Conservation (phyloP, 441 rosid genomes). For the Pelargonium cotyledonis region DNA sequence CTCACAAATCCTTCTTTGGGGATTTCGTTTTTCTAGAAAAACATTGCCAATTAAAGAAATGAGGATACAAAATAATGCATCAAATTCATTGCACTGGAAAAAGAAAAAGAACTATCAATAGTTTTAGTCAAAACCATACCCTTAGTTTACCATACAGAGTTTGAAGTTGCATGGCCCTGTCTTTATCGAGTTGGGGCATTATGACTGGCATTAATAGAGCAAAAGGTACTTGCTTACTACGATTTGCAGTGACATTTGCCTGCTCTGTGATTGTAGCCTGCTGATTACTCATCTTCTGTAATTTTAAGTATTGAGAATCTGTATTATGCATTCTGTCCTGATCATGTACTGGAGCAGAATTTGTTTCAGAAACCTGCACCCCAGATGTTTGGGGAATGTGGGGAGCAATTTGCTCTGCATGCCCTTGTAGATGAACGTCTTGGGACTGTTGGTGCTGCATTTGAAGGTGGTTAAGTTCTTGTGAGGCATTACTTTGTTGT, state of each 20-base stretch:
- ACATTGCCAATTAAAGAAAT: slow-evolving; percentile 20
- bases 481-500: slow-evolving; percentile 32
- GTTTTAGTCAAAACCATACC: slow-evolving; percentile 32
- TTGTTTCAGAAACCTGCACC: slow-evolving; percentile 44
- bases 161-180: slow-evolving; percentile 86
- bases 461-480: slow-evolving; percentile 28
- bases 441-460: slow-evolving; percentile 47
- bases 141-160: slow-evolving; percentile 61
- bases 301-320: slow-evolving; percentile 43
- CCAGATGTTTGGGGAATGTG: slow-evolving; percentile 47
- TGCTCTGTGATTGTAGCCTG: slow-evolving; percentile 42
- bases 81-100: not conserved
- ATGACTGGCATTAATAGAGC: slow-evolving; percentile 68
- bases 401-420: slow-evolving; percentile 37
- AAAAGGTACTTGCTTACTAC: slow-evolving; percentile 67
- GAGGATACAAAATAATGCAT: slow-evolving; percentile 14
- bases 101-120: not conserved
- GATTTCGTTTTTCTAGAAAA: slow-evolving; percentile 71
- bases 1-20: slow-evolving; percentile 77
- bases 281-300: slow-evolving; percentile 55
- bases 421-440: slow-evolving; percentile 41
- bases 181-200: slow-evolving; percentile 74
- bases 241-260: slow-evolving; percentile 33
- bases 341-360: slow-evolving; percentile 31
- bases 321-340: slow-evolving; percentile 39